Percentiles rank a stretch among this genome's conserved stretches.
These are phyloP conservation scores for Ceratobasidium sp. DNA, from an alignment of 1,284 basidiomycete species.

Conservation along the genomic window DNA sequence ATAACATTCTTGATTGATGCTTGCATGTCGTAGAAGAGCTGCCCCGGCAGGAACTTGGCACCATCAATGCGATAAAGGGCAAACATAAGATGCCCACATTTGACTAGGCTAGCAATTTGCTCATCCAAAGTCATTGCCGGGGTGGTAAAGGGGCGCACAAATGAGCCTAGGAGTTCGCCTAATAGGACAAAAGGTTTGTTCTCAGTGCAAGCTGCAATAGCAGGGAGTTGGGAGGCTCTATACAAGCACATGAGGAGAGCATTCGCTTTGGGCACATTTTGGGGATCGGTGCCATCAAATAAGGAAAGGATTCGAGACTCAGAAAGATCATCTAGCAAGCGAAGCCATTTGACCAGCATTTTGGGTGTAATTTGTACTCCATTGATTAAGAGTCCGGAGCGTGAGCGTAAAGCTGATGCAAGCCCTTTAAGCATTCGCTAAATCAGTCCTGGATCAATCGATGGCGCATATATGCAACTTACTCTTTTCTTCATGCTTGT, in stretches of 20 bases:
- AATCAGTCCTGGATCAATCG: neutral
- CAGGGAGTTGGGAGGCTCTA: conserved; percentile 2
- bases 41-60: conserved; percentile 50
- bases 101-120: neutral
- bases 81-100: conserved; percentile 11
- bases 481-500: conserved; percentile 39
- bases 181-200: conserved; percentile 15
- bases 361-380: conserved; percentile 8
- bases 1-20: conserved; percentile 52
- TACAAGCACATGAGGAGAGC: conserved; percentile 1
- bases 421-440: neutral
- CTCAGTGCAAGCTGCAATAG: neutral
- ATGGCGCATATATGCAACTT: neutral
- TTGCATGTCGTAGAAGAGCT: conserved; percentile 53
- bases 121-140: neutral
- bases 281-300: conserved; percentile 11
- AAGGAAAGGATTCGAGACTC: conserved; percentile 5
- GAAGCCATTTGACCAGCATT: conserved; percentile 1
- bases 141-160: neutral
- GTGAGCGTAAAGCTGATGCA: conserved; percentile 12
- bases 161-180: conserved; percentile 1
- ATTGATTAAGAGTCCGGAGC: conserved; percentile 14
- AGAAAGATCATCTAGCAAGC: neutral
- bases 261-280: conserved; percentile 28
- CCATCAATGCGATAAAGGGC: conserved; percentile 38